phyloP scores from a whole-genome alignment of 495 filamentous ascomycete species.

The Tetracladium setigerum region DNA sequence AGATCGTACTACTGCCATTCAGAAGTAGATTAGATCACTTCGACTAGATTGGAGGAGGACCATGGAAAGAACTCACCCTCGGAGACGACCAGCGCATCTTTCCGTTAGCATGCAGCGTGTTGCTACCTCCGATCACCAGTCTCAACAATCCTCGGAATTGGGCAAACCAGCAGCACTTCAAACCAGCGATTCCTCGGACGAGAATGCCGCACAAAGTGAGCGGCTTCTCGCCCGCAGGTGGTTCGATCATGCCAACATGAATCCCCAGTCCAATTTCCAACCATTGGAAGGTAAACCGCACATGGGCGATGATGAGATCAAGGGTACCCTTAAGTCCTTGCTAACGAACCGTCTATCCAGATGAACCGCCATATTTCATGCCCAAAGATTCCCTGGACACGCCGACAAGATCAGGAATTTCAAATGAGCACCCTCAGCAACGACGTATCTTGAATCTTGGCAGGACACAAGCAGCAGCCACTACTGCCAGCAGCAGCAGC shows the following conservation, averaged over 20 bases:
- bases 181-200: background rate
- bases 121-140: background rate
- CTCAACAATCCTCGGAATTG: background rate
- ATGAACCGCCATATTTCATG: slow-evolving; percentile 48
- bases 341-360: slow-evolving; percentile 9
- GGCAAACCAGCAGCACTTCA: background rate
- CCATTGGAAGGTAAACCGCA: slow-evolving; percentile 23
- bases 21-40: too few relatives aligned
- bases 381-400: slow-evolving; percentile 35
- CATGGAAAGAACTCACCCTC: slow-evolving; percentile 4
- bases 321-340: background rate
- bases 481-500: slow-evolving; percentile 40
- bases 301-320: background rate
- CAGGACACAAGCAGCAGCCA: slow-evolving; percentile 16
- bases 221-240: slow-evolving; percentile 23
- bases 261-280: slow-evolving; percentile 24
- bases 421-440: background rate
- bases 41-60: too few relatives aligned
- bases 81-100: slow-evolving; percentile 9
- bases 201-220: slow-evolving; percentile 4
- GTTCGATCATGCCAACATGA: slow-evolving; percentile 39
- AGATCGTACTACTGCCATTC: too few relatives aligned
- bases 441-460: slow-evolving; percentile 13
- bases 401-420: slow-evolving; percentile 8
- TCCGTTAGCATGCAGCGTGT: slow-evolving; percentile 8